phyloP scores from a whole-genome alignment of 495 filamentous ascomycete genomes.

The Pyronema omphalodes region DNA sequence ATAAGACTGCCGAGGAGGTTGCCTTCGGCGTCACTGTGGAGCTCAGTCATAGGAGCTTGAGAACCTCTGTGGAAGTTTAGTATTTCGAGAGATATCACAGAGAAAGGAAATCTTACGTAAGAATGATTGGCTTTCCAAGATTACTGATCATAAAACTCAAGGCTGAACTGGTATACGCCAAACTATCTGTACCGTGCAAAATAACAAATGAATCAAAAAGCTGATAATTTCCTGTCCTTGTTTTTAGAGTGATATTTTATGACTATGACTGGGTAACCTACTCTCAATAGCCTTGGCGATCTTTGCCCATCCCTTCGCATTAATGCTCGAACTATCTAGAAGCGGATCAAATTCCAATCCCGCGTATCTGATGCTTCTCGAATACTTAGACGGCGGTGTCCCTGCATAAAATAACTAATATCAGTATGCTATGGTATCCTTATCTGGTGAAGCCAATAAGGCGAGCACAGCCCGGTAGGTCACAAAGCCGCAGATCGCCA shows the following conservation, averaged over 20 bases:
- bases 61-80: constrained; percentile 34
- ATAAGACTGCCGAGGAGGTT: constrained; percentile 84
- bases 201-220: constrained; percentile 90
- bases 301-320: constrained; percentile 72
- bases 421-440: constrained; percentile 8
- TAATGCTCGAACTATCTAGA: constrained; percentile 83
- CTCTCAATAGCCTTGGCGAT: constrained; percentile 49
- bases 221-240: constrained; percentile 49
- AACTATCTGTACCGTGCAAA: constrained; percentile 86
- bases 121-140: constrained; percentile 76
- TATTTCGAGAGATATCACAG: background rate
- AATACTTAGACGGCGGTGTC: constrained; percentile 66
- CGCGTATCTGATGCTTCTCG: constrained; percentile 64
- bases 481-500: background rate
- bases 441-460: constrained; percentile 15
- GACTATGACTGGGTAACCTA: background rate
- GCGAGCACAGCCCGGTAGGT: background rate
- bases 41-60: constrained; percentile 78
- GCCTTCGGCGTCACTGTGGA: constrained; percentile 91
- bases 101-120: constrained; percentile 34
- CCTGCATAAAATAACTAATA: constrained; percentile 30
- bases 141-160: constrained; percentile 89
- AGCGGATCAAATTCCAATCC: constrained; percentile 74
- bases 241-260: background rate
- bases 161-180: constrained; percentile 83